Conservation (phyloP, 108 stramenopile genomes). For the Cyclotella distinguenda region DNA sequence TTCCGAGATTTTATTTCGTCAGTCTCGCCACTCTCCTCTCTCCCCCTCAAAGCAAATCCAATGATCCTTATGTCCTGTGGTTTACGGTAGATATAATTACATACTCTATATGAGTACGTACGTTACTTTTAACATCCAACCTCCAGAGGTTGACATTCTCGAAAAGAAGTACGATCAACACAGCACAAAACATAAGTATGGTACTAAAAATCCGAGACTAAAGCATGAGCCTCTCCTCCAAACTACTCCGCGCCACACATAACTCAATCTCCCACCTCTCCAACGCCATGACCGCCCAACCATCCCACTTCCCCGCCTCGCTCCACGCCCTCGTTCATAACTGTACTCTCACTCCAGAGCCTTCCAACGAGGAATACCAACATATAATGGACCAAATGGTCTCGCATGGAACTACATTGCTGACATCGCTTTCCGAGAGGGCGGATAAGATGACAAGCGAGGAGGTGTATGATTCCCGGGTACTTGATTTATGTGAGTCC, state of each 20-base stretch:
- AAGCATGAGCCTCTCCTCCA: constrained; percentile 2
- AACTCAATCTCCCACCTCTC: neutral
- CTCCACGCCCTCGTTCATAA: neutral
- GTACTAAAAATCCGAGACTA: neutral
- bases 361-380: constrained; percentile 2
- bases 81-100: too few species aligned
- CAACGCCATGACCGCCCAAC: neutral
- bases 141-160: too few species aligned
- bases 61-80: too few species aligned
- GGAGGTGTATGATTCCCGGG: constrained; percentile 11
- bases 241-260: constrained; percentile 3
- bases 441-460: constrained; percentile 11
- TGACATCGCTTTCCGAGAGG: neutral
- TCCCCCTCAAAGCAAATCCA: too few species aligned
- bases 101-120: too few species aligned
- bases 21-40: too few species aligned
- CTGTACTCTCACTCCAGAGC: neutral
- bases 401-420: neutral
- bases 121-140: too few species aligned
- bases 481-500: constrained; percentile 23
- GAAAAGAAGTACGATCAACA: too few species aligned
- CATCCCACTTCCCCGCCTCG: neutral
- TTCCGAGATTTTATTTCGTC: too few species aligned
- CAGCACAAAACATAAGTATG: too few species aligned
- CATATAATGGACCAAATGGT: neutral